Conservation (phyloP, 2,329 filamentous ascomycete genomes). For the Fusarium duplospermum region DNA sequence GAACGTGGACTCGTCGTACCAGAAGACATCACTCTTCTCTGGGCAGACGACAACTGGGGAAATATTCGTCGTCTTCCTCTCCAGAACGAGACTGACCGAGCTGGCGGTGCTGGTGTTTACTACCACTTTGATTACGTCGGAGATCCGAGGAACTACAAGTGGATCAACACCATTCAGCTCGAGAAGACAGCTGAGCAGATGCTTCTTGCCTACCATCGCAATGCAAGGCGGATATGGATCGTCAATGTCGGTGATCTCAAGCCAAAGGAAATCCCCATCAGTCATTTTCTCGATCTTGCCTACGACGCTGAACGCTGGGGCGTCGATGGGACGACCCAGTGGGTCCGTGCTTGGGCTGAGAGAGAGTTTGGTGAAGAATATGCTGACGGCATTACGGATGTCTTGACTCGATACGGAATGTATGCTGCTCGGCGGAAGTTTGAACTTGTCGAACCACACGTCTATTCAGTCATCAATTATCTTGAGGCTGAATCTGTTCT, state of each 20-base stretch:
- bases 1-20: slow-evolving; percentile 68
- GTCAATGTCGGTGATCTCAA: slow-evolving; percentile 74
- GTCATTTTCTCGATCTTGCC: slow-evolving; percentile 67
- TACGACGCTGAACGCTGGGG: slow-evolving; percentile 61
- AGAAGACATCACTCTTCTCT: slow-evolving; percentile 71
- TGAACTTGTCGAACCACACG: slow-evolving; percentile 67
- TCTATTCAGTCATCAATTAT: slow-evolving; percentile 70
- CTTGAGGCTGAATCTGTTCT: slow-evolving; percentile 68
- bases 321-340: slow-evolving; percentile 52
- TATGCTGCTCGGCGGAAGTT: slow-evolving; percentile 67
- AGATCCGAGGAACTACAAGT: slow-evolving; percentile 69
- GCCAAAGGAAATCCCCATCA: slow-evolving; percentile 66
- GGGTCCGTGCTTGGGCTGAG: slow-evolving; percentile 57
- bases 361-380: slow-evolving; percentile 63
- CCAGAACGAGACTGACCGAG: slow-evolving; percentile 62
- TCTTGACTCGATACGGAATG: slow-evolving; percentile 62
- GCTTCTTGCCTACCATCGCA: slow-evolving; percentile 60
- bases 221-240: slow-evolving; percentile 68
- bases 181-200: slow-evolving; percentile 52
- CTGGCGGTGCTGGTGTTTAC: slow-evolving; percentile 69
- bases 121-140: slow-evolving; percentile 74
- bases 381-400: slow-evolving; percentile 57
- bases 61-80: slow-evolving; percentile 69
- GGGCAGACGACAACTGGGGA: slow-evolving; percentile 73
- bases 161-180: slow-evolving; percentile 62